Percentiles rank a stretch among this genome's conserved stretches.
Evolutionary conservation across 1,284 basidiomycete species (phyloP).

Genomic region (Pseudomicrostroma phylloplanum): DNA sequence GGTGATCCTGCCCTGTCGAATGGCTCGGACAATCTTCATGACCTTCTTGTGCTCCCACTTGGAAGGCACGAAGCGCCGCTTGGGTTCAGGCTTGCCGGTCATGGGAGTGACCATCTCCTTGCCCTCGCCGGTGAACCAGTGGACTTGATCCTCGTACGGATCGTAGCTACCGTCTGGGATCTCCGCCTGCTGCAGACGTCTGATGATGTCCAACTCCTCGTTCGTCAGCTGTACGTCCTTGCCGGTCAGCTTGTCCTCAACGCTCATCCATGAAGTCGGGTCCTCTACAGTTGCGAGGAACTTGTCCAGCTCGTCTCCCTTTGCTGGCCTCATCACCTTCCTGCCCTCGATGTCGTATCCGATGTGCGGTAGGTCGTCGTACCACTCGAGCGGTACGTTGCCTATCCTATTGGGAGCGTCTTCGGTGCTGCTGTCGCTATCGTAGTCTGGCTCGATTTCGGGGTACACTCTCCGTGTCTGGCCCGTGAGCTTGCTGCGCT

Average conservation of each 20-base stretch:
- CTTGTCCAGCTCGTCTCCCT: slow-evolving; percentile 94
- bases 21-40: slow-evolving; percentile 99
- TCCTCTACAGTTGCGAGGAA: slow-evolving; percentile 93
- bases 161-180: slow-evolving; percentile 78
- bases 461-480: slow-evolving; percentile 80
- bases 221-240: slow-evolving; percentile 77
- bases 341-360: slow-evolving; percentile 95
- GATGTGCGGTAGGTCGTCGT: slow-evolving; percentile 98
- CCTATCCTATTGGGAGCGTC: slow-evolving; percentile 90
- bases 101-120: slow-evolving; percentile 90
- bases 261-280: slow-evolving; percentile 84
- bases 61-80: slow-evolving; percentile 90
- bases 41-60: slow-evolving; percentile 99
- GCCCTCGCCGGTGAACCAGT: slow-evolving; percentile 96
- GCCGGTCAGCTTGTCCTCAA: slow-evolving; percentile 82
- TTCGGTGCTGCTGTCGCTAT: slow-evolving; percentile 93
- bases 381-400: slow-evolving; percentile 95
- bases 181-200: slow-evolving; percentile 78
- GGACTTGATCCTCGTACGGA: slow-evolving; percentile 80
- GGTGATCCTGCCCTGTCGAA: slow-evolving; percentile 86
- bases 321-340: slow-evolving; percentile 85
- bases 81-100: slow-evolving; percentile 85
- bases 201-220: slow-evolving; percentile 92
- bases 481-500: slow-evolving; percentile 76
- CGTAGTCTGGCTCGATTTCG: slow-evolving; percentile 90